Conservation (phyloP, 768 basidiomycete species). For the Xerocomellus chrysenteron region DNA sequence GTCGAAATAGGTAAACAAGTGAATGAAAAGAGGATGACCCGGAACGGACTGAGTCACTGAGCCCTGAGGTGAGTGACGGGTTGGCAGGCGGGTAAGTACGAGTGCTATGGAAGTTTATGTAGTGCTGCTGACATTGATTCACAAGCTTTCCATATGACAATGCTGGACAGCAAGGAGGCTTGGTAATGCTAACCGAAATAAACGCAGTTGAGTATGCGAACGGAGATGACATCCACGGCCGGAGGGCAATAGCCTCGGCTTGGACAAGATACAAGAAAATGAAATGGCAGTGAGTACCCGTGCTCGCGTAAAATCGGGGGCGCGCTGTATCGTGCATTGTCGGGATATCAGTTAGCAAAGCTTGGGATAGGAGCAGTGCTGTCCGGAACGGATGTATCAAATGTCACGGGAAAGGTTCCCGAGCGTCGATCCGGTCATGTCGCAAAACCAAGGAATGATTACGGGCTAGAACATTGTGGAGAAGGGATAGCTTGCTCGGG, state of each 20-base stretch:
- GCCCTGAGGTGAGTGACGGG: not conserved
- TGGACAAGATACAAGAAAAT: not conserved
- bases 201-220: conserved; percentile 3
- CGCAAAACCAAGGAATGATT: conserved; percentile 11
- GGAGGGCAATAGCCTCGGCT: conserved; percentile 1
- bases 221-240: conserved; percentile 18
- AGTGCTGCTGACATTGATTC: conserved; percentile 9
- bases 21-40: conserved; percentile 1
- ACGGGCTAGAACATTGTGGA: not conserved
- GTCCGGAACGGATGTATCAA: not conserved
- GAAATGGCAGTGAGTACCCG: not conserved
- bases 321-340: not conserved
- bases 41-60: conserved; percentile 1
- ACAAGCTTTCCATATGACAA: not conserved
- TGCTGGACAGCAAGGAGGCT: not conserved
- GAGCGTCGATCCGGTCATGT: conserved; percentile 24
- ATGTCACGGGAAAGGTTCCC: not conserved
- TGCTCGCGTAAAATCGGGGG: conserved; percentile 2
- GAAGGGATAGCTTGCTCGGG: not conserved
- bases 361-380: not conserved
- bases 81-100: conserved; percentile 10
- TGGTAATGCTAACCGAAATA: conserved; percentile 7
- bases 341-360: not conserved
- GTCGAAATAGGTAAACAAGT: conserved; percentile 18
- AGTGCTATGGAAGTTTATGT: conserved; percentile 1